Evolutionary conservation across 495 filamentous ascomycete species (phyloP), one percentile per base, ranked within the genome.

Genomic region (Amphirosellinia nigrospora): DNA sequence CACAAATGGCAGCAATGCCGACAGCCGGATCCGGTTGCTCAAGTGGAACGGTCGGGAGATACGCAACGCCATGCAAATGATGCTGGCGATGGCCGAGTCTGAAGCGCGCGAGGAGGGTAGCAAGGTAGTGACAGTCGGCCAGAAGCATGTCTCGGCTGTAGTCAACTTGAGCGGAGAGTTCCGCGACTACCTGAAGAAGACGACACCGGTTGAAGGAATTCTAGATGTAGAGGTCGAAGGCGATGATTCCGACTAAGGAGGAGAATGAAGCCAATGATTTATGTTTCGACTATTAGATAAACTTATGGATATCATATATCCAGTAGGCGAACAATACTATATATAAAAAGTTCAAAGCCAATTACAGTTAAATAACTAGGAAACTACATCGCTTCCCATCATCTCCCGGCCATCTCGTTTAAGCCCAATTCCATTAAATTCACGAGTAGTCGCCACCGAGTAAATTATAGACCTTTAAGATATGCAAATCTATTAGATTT

Each of bases 11-110:
- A 43, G 38, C 6, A 19, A 38, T 26, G 45, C n/a, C 15, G 34
- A 26, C 60, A 46, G 23, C 26, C 60, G 60, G 60, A 66, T 73
- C 55, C 32, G 50, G 13, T 32, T 48, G 9, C 59, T 68, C 32
- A 63, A 64, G 21, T 72, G 72, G 72, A 73, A 74, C 21, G 70
- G 72, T 9, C 63, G 69, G 4, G 70, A 70, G 43, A 74, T 74
- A 28, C 60, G 60, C 60, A 63, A 63, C 21, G 78, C 77, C 19
- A 52, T 81, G 69, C 79, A 80, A 71, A 81, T 76, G 19, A 79
- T 79, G n/a, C 66, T 81, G 26, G 77, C 78, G 21, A 74, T 81
- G 72, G 79, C 78, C 48, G 78, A 81, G 73, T 76, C 64, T n/a
- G 78, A 80, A 43, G 77, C 78, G 19, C 45, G 71, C 21, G 79